Percentiles rank a stretch among this genome's conserved stretches.
Evolutionary conservation across 148 eudicot species (phyloP).

Genomic region (Polygonum maritimum): DNA sequence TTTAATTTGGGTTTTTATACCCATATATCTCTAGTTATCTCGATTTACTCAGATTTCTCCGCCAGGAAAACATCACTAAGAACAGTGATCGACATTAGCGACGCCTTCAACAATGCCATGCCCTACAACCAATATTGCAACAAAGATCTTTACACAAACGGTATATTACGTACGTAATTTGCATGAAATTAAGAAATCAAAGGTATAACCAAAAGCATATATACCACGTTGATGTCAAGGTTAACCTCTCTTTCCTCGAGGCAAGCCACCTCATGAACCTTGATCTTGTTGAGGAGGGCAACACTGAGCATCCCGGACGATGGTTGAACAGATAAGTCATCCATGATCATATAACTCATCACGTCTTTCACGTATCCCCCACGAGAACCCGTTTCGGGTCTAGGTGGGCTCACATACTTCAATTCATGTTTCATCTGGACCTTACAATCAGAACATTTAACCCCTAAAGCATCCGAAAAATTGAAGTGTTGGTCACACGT

Average conservation of each 20-base stretch:
- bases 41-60: background rate
- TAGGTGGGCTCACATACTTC: background rate
- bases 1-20: too few species aligned
- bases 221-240: background rate
- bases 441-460: background rate
- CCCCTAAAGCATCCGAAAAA: background rate
- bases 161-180: background rate
- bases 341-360: conserved; percentile 2
- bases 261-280: background rate
- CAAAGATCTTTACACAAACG: too few species aligned
- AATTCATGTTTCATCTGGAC: background rate
- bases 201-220: background rate
- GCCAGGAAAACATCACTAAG: conserved; percentile 2
- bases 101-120: background rate
- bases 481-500: background rate
- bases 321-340: conserved; percentile 7
- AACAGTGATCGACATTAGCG: background rate
- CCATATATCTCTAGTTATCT: too few species aligned
- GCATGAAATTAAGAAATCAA: background rate
- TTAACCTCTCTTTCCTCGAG: background rate
- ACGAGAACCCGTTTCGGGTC: background rate
- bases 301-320: background rate
- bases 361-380: background rate
- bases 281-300: background rate
- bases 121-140: background rate